A percentile compares a stretch with the other conserved stretches of the same genome.
Conservation (phyloP, 768 basidiomycete genomes). For the Suillus occidentalis region DNA sequence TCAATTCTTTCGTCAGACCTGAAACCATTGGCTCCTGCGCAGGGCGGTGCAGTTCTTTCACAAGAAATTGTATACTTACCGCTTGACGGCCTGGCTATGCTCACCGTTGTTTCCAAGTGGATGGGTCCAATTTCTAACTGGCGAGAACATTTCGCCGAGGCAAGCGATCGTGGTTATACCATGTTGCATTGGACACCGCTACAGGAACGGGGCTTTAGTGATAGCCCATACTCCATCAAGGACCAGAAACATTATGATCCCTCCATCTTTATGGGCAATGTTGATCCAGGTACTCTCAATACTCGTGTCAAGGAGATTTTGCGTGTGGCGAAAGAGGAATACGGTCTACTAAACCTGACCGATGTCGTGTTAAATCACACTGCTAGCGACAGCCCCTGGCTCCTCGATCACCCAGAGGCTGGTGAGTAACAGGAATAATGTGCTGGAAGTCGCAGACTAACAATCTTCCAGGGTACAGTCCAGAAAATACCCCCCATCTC, state of each 20-base stretch:
- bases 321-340: conserved; percentile 74
- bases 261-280: conserved; percentile 55
- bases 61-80: conserved; percentile 66
- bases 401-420: conserved; percentile 92
- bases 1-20: conserved; percentile 64
- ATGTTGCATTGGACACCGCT: conserved; percentile 98
- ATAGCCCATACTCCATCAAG: conserved; percentile 92
- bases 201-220: conserved; percentile 85
- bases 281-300: conserved; percentile 51
- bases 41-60: conserved; percentile 52
- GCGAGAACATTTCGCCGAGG: conserved; percentile 79
- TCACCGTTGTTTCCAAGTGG: conserved; percentile 97
- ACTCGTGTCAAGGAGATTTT: conserved; percentile 64
- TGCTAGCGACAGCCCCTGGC: conserved; percentile 90
- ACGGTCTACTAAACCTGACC: conserved; percentile 84
- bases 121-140: conserved; percentile 85
- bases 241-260: conserved; percentile 84
- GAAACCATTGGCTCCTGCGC: conserved; percentile 49
- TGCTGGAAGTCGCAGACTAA: conserved; percentile 8
- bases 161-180: conserved; percentile 89
- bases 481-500: conserved; percentile 88
- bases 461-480: conserved; percentile 70
- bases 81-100: conserved; percentile 83
- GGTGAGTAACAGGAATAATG: conserved; percentile 46
- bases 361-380: conserved; percentile 99